Percentiles rank a stretch among this genome's conserved stretches.
Conservation (phyloP, 106 monocot genomes). For the Phalaenopsis aphrodite region DNA sequence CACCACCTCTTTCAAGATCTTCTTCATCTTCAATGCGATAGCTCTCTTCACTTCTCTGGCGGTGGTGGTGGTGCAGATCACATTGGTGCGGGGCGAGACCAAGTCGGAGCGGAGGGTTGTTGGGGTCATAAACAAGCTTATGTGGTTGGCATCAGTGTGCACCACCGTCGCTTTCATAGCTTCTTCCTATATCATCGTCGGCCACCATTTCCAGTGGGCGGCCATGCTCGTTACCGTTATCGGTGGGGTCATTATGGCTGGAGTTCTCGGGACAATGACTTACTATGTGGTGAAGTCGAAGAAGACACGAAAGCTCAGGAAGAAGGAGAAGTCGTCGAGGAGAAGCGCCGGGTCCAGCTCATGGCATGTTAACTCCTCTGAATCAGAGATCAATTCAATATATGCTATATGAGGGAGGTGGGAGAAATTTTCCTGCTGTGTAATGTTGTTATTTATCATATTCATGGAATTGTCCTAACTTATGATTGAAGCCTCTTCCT, state of each 20-base stretch:
- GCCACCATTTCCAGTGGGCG: conserved; percentile 17
- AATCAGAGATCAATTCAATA: conserved; percentile 24
- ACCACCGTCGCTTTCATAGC: conserved; percentile 29
- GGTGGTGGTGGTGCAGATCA: conserved; percentile 36
- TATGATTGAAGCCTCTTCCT: neutral
- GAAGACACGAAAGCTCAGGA: conserved; percentile 20
- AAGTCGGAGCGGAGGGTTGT: conserved; percentile 32
- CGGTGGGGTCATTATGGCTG: conserved; percentile 30
- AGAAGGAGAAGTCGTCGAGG: conserved; percentile 21
- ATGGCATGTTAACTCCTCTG: conserved; percentile 25
- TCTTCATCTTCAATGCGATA: conserved; percentile 29
- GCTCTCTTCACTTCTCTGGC: conserved; percentile 30
- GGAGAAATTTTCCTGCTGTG: too few relatives aligned
- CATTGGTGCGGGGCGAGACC: conserved; percentile 23
- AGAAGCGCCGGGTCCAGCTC: conserved; percentile 21
- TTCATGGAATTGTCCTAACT: too few relatives aligned
- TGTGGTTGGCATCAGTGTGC: conserved; percentile 38
- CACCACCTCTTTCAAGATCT: conserved; percentile 18
- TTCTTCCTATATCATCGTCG: conserved; percentile 23
- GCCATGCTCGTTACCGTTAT: conserved; percentile 26
- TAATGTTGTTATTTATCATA: too few relatives aligned
- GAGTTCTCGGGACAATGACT: conserved; percentile 24
- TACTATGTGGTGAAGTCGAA: conserved; percentile 34
- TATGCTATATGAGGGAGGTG: conserved; percentile 22
- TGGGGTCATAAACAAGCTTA: conserved; percentile 32